Percentiles rank a stretch among this genome's conserved stretches.
Evolutionary conservation across 176 grass and related monocot genomes (phyloP).

Genomic region (Cymbopogon citratus): DNA sequence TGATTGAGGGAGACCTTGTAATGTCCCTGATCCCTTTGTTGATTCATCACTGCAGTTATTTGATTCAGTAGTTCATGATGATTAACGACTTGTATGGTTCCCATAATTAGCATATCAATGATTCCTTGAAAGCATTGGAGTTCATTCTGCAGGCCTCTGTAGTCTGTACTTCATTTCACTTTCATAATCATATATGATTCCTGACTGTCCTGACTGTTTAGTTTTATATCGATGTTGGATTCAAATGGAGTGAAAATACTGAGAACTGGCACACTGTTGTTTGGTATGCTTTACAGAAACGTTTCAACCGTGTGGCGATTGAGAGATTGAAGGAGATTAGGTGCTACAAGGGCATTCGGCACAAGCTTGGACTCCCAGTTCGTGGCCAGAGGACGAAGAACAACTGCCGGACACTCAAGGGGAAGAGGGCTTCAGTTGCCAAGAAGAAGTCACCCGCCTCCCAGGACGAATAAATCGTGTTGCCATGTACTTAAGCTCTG

Average conservation of each 20-base stretch:
- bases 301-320: constrained; percentile 67
- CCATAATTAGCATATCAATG: background rate
- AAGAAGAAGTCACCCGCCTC: constrained; percentile 67
- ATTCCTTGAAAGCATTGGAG: background rate
- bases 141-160: background rate
- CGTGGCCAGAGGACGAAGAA: constrained; percentile 89
- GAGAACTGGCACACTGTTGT: background rate
- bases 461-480: constrained; percentile 32
- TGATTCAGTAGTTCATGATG: background rate
- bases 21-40: constrained; percentile 1
- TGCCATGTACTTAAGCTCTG: constrained; percentile 25
- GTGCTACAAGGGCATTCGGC: constrained; percentile 72
- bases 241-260: constrained; percentile 3
- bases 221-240: background rate
- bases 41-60: background rate
- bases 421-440: constrained; percentile 65
- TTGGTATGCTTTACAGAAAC: constrained; percentile 55
- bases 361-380: constrained; percentile 68
- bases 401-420: constrained; percentile 87
- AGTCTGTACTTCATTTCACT: background rate
- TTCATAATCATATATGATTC: background rate
- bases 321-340: constrained; percentile 92
- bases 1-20: constrained; percentile 96
- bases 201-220: background rate
- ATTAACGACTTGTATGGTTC: background rate